Base-by-base conservation (phyloP, 306 rosid species). In the Casuarina glauca region DNA sequence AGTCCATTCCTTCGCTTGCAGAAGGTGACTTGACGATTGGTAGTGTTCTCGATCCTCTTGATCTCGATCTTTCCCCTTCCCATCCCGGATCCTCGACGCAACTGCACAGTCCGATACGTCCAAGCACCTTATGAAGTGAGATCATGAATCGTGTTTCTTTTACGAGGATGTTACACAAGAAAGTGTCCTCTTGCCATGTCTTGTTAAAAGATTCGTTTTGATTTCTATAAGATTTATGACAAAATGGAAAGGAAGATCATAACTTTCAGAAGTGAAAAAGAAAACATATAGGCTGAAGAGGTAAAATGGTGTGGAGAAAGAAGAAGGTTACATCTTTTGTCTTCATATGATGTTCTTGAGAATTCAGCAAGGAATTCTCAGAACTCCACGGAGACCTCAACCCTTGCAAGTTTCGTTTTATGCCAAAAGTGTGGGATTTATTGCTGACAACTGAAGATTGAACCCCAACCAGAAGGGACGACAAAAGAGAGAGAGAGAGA, bases 1-100 rank as follows among this genome's bases (percentile, higher is more conserved):
- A 95, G 89, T 1, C 98, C 98, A 67, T 92, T 95, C 73, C 98
- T 95, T 69, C 98, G 43, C 90, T 95, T 95, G 85, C 97, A 95
- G 84, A 95, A 95, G 2, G 98, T 92, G 53, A 95, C 98, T 51
- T 95, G 98, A 0, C 98, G 75, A 52, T 92, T 95, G 0, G 98
- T 92, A 10, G 93, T 91, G 87, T 92, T 89, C 82, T 95, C 98
- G 2, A 95, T 95, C 86, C 98, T 86, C 69, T 95, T 95, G n/a
- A 95, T 95, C 84, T 95, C 97, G 4, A 95, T 90, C 85, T 95
- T 95, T 71, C 98, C 97, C 69, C 98, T 84, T 7, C 97, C 98
- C 98, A 94, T 94, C 66, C 70, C 51, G 4, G 39, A 49, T 43
- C 20, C 36, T 52, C 44, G 2, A 26, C 7, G 1, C 64, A 58